Base-by-base conservation (phyloP, 2,329 filamentous ascomycete species). In the Microdochium bolleyi region DNA sequence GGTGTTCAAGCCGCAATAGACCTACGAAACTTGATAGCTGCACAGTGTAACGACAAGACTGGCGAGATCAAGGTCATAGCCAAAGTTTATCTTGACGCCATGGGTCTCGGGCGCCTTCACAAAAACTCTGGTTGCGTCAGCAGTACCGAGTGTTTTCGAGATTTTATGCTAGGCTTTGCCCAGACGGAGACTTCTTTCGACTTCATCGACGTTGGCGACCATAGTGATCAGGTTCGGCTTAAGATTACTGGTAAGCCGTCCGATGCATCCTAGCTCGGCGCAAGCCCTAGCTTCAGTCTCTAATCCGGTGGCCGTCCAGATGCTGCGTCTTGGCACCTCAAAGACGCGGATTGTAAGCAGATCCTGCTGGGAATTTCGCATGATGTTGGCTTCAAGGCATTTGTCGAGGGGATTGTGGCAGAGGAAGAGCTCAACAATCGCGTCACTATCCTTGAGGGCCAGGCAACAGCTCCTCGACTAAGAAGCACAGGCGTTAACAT, bases 301-400 rank as follows among this genome's bases (percentile, higher is more conserved):
- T 53, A 34, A 55, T 55, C 54, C 48, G 58, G 24, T 22, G 0
- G 19, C n/a, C 24, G 3, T 21, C 41, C 56, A 80, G 79, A 81
- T 63, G 70, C 66, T 21, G 70, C 78, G 9, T 69, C 71, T 49
- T 84, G 80, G 75, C 75, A 86, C 63, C 67, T 85, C 49, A 71
- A 73, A 57, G 84, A 84, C 55, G 67, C 73, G 56, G 84, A 83
- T 61, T 86, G 83, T 70, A 80, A 77, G 60, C 77, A 83, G 58
- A 72, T 86, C 49, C 65, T 85, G 32, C 69, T 86, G 34, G 83
- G 82, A 48, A 74, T 84, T 50, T 83, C 80, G 2, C 82, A 84
- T 58, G 81, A 85, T 60, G 71, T 79, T 24, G 75, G 76, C 8
- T 85, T 85, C 59, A 79, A 78, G 3, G 74, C 80, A 9, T 80